Conservation (phyloP, 1,139 yeast genomes). For the Suhomyces anneliseae region DNA sequence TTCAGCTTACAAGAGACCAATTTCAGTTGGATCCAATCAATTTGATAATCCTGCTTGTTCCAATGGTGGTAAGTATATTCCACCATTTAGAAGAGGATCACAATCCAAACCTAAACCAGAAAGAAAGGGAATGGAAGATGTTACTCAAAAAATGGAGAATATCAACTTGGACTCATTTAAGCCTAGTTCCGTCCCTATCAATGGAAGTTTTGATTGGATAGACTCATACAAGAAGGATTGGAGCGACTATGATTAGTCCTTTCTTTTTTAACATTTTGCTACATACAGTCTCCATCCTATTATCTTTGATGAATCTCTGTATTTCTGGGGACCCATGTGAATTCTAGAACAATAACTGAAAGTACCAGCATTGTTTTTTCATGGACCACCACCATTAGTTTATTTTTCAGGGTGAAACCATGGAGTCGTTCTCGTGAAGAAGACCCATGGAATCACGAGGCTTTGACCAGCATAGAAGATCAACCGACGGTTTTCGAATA, state of each 20-base stretch:
- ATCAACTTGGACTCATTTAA: constrained; percentile 20
- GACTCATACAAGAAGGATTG: constrained; percentile 31
- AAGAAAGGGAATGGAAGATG: constrained; percentile 8
- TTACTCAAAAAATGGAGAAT: constrained; percentile 10
- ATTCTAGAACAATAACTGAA: too few relatives aligned
- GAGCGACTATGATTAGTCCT: constrained; percentile 31
- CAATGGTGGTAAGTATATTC: constrained; percentile 59
- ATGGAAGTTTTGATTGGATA: constrained; percentile 42
- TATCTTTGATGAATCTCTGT: too few relatives aligned
- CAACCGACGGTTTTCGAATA: neutral
- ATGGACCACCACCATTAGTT: neutral
- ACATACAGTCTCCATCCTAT: too few relatives aligned
- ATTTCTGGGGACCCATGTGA: too few relatives aligned
- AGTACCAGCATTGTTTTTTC: too few relatives aligned
- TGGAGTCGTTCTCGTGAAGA: too few relatives aligned
- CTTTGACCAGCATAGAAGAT: neutral
- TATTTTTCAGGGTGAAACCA: neutral
- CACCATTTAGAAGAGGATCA: constrained; percentile 64
- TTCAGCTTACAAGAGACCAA: constrained; percentile 12
- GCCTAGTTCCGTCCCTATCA: constrained; percentile 44
- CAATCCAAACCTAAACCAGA: constrained; percentile 16
- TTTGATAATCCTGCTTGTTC: constrained; percentile 14
- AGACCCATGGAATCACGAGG: neutral
- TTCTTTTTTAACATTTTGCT: neutral
- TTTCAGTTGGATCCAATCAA: constrained; percentile 13